Base-by-base conservation (phyloP, 176 grass and related monocot genomes). In the Oryza meridionalis region DNA sequence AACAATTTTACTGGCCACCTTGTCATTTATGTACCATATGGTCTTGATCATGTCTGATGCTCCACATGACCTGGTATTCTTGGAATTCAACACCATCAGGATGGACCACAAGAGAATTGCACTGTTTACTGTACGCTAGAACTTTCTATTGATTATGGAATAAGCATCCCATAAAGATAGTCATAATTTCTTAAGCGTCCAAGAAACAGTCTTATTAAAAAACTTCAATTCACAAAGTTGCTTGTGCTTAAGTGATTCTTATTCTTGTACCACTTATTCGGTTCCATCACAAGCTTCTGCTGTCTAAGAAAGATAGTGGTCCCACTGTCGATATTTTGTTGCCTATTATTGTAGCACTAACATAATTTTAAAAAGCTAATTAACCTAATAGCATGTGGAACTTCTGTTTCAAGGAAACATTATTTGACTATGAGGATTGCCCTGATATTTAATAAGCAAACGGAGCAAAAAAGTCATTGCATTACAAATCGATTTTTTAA, bases 201-300 rank as follows among this genome's bases (percentile, higher is more conserved):
- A 78, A 79, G 38, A 77, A 43, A 73, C 27, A 19, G 61, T 70
- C 50, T 81, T 80, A 31, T 69, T 22, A 14, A 45, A 43, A 65
- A 76, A 70, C 59, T 37, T 46, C 17, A 80, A 47, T 43, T 37
- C 58, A 45, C 50, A 55, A 82, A 67, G 73, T 61, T 73, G 13
- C 19, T 67, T 86, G 59, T 82, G 61, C 50, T 49, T 24, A 0
- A 63, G 69, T 79, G 16, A 62, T 90, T 90, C 84, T 55, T 71
- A 80, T 87, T 83, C 84, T 65, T 37, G n/a, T 63, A 80, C 84
- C 80, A 90, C 75, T 84, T 59, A 78, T 70, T 75, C 79, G 19
- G 67, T 80, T 84, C 69, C 72, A 24, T 75, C 11, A 74, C 24
- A 24, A 69, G 62, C 51, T 78, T 83, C 40, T 27, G 17, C 79